Conservation (phyloP, 192 early-diverging fungal genomes). For the Gryganskiella cystojenkinii region DNA sequence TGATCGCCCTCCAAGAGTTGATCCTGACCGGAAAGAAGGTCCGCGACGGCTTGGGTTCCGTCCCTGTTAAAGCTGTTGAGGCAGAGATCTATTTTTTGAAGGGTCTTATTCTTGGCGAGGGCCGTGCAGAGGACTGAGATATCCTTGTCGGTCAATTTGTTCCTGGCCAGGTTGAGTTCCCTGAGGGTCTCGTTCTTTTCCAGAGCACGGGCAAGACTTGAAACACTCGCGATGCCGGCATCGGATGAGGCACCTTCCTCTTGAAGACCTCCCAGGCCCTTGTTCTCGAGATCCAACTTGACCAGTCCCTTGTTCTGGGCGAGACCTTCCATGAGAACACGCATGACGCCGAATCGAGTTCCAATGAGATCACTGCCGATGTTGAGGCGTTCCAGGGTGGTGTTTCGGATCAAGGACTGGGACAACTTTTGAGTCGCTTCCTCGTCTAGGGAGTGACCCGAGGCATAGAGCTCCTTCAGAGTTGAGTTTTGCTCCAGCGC, state of each 20-base stretch:
- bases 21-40: constrained; percentile 14
- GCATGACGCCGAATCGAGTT: constrained; percentile 17
- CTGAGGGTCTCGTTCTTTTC: constrained; percentile 34
- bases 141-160: constrained; percentile 55
- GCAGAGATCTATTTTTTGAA: constrained; percentile 52
- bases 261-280: constrained; percentile 48
- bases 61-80: constrained; percentile 49
- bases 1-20: background rate
- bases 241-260: background rate
- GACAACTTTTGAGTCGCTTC: constrained; percentile 40
- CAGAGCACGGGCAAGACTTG: constrained; percentile 17
- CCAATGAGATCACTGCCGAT: constrained; percentile 57
- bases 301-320: constrained; percentile 55
- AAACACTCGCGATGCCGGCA: constrained; percentile 12
- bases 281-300: constrained; percentile 65
- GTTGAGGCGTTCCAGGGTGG: constrained; percentile 55
- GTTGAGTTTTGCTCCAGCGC: constrained; percentile 55
- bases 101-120: constrained; percentile 2
- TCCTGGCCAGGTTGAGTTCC: constrained; percentile 56
- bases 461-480: constrained; percentile 62
- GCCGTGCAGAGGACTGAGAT: constrained; percentile 33
- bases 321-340: constrained; percentile 54
- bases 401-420: constrained; percentile 53
- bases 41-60: constrained; percentile 43
- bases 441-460: constrained; percentile 58